Base-by-base conservation (phyloP, 2,329 filamentous ascomycete genomes). In the Phialophora tarda region DNA sequence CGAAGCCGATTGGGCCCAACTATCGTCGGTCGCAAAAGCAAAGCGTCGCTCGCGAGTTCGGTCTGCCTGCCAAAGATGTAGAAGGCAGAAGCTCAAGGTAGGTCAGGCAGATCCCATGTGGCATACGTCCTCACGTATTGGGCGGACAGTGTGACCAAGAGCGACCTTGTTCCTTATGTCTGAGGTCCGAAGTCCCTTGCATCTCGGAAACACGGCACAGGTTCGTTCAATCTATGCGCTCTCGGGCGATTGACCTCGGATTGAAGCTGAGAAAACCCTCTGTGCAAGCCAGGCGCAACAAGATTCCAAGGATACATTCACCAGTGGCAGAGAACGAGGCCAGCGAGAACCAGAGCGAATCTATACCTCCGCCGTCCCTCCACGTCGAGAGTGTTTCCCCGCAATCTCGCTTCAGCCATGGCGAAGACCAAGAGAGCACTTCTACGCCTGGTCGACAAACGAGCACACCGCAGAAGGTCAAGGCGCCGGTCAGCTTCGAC, bases 1-100 rank as follows among this genome's bases (percentile, higher is more conserved):
- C 26, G 57, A 65, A 54, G 41, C 59, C 26, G 57, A 65, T 34
- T 68, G 62, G 66, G 48, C 59, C 6, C 62, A 84, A 88, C 57
- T 89, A 87, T 26, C 86, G 89, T 0, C 86, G 85, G 5, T 92
- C 93, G 77, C 91, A 88, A 66, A 90, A 93, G 78, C 87, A 84
- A 78, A 93, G 91, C 75, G 88, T 90, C 63, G 81, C 82, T 14
- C 75, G 90, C 47, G 87, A 89, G 1, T 91, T 87, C 76, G 65
- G 59, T 68, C 66, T 48, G 74, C 74, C n/a, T 75, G 74, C 47
- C 67, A 73, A 50, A 66, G 74, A 61, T 74, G 74, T 56, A 66
- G 73, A 10, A 69, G 69, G n/a, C 74, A 75, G 62, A 75, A 75
- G 62, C 63, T 75, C 30, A 74, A 73, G 66, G 73, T 74, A 17